A percentile compares a stretch with the other conserved stretches of the same genome.
Conservation (phyloP, 2,329 filamentous ascomycete genomes). For the Aspergillus puulaauensis region DNA sequence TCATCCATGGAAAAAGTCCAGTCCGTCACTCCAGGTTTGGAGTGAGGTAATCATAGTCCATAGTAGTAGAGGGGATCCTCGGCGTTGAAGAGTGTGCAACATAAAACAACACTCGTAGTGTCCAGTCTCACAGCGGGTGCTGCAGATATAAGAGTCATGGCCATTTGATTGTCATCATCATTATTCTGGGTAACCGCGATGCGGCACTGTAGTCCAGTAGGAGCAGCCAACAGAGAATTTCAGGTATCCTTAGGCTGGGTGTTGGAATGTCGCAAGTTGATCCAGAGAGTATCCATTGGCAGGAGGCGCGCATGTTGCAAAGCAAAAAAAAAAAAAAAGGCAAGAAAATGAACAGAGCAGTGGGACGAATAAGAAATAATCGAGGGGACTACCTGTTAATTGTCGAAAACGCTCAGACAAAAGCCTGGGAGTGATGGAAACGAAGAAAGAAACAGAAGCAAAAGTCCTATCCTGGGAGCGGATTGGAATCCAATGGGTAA, state of each 20-base stretch:
- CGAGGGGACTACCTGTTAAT: slow-evolving; percentile 45
- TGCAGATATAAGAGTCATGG: slow-evolving; percentile 16
- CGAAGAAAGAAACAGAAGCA: slow-evolving; percentile 24
- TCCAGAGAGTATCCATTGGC: slow-evolving; percentile 5
- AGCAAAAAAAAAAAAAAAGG: slow-evolving; percentile 15
- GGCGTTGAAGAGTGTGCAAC: slow-evolving; percentile 30
- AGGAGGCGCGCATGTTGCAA: slow-evolving; percentile 11
- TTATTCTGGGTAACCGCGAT: slow-evolving; percentile 23
- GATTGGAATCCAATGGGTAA: slow-evolving; percentile 29
- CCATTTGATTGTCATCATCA: slow-evolving; percentile 13
- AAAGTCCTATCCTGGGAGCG: slow-evolving; percentile 34
- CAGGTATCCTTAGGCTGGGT: background rate
- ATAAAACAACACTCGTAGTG: slow-evolving; percentile 43
- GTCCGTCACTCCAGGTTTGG: slow-evolving; percentile 29
- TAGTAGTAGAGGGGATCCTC: slow-evolving; percentile 18
- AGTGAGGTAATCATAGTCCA: slow-evolving; percentile 11
- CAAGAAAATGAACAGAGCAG: slow-evolving; percentile 19
- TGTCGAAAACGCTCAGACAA: slow-evolving; percentile 27
- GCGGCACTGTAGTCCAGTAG: slow-evolving; percentile 18
- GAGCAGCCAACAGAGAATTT: background rate
- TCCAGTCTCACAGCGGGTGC: slow-evolving; percentile 36
- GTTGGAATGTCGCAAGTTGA: background rate
- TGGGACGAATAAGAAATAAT: slow-evolving; percentile 28
- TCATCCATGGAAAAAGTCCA: slow-evolving; percentile 16
- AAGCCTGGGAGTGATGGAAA: slow-evolving; percentile 26